Base-by-base conservation (phyloP, 352 stramenopile species). In the Phytopythium helicoides region DNA sequence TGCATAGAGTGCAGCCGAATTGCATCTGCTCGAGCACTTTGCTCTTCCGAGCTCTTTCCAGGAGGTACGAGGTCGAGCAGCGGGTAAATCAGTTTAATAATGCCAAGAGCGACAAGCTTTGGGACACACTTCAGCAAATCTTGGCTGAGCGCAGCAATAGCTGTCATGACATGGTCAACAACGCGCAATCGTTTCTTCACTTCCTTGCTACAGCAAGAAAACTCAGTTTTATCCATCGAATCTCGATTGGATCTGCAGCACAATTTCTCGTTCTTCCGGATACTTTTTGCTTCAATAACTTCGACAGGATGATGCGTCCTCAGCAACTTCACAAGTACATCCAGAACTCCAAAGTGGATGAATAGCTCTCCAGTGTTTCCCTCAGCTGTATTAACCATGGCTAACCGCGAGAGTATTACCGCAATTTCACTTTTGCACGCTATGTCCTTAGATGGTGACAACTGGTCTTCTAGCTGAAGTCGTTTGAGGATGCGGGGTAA, bases 361-460 rank as follows among this genome's bases (percentile, higher is more conserved):
- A 90, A 90, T 47, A 88, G 55, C 47, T 90, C 80, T 37, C 73
- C 83, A 16, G 74, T 81, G 49, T 82, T 87, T 18, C 80, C 80
- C 49, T 90, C 80, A 5, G 71, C 54, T 3, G 68, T 54, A 47
- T 81, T 84, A n/a, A 67, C 60, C 63, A 80, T 78, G 1, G 80
- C 72, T 6, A 90, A 53, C 6, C 58, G 64, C 6, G 64, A 64
- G 35, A 90, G 63, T 6, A 85, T 44, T 21, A 81, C 71, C 0
- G 76, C 73, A 44, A 90, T 87, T 46, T 88, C 75, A 25, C 75
- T 72, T 45, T 90, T 88, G 50, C 80, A 85, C 3, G 73, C 66
- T 14, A 64, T 4, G 0, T 44, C 55, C 37, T 26, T 55, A 0
- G 31, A 56, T 1, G 18, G 49, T 21, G 28, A 3, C 10, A n/a